These are phyloP conservation scores for Solanum habrochaites DNA, from an alignment of 257 asterid genomes.

Conservation along the genomic window DNA sequence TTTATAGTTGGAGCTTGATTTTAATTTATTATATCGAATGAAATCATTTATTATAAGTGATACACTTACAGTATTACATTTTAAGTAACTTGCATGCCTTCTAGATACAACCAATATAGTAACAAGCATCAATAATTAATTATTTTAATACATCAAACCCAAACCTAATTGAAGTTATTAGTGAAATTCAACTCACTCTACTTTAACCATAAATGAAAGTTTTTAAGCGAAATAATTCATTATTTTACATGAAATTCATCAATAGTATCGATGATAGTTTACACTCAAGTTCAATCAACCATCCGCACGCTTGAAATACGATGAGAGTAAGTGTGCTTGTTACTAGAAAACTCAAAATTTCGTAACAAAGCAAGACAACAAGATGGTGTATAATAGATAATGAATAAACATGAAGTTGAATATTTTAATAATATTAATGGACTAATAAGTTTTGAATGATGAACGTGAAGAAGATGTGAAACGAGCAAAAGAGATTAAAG, in stretches of 20 bases:
- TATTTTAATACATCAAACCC: neutral
- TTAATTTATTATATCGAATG: too few species aligned
- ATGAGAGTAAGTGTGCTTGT: neutral
- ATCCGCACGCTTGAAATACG: neutral
- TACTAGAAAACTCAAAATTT: neutral
- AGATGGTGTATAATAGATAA: neutral
- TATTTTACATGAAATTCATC: too few species aligned
- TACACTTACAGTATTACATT: too few species aligned
- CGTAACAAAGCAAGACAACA: neutral
- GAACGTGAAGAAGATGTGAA: too few species aligned
- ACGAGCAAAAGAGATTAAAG: too few species aligned
- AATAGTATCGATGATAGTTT: too few species aligned
- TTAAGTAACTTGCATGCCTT: neutral
- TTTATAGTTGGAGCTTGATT: too few species aligned
- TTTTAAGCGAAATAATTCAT: too few species aligned
- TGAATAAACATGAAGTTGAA: too few species aligned
- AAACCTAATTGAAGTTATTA: neutral
- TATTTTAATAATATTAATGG: too few species aligned
- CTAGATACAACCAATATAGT: neutral
- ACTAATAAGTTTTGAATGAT: too few species aligned
- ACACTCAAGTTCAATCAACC: neutral
- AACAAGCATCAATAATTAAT: neutral
- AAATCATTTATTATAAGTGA: too few species aligned
- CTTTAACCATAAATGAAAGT: neutral
- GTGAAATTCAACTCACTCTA: neutral